phyloP scores from a whole-genome alignment of 371 early-diverging fungal species.

The Circinella umbellata region DNA sequence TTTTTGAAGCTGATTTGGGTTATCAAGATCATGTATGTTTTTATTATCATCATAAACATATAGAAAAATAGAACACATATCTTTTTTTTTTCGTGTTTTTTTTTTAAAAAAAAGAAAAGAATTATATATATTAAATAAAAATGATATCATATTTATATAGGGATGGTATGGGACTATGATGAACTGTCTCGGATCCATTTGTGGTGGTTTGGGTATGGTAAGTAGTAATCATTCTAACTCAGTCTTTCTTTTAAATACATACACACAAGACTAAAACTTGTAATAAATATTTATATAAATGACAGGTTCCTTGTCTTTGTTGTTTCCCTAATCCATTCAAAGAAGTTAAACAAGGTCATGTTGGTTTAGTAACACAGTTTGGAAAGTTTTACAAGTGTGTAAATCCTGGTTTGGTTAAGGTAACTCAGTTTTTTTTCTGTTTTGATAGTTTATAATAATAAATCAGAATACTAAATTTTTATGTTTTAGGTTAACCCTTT shows the following conservation, averaged over 20 bases:
- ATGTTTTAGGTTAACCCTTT: constrained; percentile 60
- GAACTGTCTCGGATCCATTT: constrained; percentile 47
- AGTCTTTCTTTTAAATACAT: too few species aligned
- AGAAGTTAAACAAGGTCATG: constrained; percentile 68
- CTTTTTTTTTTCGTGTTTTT: neutral
- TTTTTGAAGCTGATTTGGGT: constrained; percentile 33
- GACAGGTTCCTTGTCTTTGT: constrained; percentile 38
- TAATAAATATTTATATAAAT: neutral
- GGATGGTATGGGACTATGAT: constrained; percentile 57
- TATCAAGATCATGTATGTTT: constrained; percentile 37
- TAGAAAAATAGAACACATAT: neutral
- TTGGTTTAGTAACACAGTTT: constrained; percentile 81
- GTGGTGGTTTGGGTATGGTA: constrained; percentile 55
- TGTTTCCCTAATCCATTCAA: constrained; percentile 85
- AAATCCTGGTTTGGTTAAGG: constrained; percentile 84
- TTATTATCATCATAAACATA: neutral
- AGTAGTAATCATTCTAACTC: neutral
- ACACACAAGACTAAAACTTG: neutral
- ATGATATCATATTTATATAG: constrained; percentile 15
- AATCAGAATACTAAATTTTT: neutral
- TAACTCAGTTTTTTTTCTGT: constrained; percentile 29
- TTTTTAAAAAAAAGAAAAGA: too few species aligned
- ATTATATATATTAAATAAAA: neutral
- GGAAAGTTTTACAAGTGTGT: constrained; percentile 89
- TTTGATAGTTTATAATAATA: too few species aligned